Conservation (phyloP, 169 alveolate genomes). For the Plasmodium billcollinsi region DNA sequence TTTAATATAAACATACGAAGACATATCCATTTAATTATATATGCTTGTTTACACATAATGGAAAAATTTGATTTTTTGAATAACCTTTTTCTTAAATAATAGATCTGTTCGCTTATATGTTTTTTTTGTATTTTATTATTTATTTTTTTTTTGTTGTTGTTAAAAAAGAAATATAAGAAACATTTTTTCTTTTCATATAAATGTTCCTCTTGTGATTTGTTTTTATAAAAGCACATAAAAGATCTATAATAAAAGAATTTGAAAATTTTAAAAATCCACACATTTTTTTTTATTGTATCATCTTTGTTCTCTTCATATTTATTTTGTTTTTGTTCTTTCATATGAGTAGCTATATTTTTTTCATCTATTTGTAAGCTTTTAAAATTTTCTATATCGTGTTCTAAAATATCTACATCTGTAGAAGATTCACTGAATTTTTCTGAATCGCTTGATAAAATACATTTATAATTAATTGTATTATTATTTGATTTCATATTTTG, state of each 20-base stretch:
- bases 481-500: neutral
- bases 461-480: neutral
- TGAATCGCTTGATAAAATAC: constrained; percentile 12
- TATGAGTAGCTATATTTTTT: neutral
- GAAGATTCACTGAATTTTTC: constrained; percentile 67
- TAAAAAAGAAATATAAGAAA: constrained; percentile 43
- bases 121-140: neutral
- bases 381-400: constrained; percentile 20
- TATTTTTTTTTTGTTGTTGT: constrained; percentile 5
- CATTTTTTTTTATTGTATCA: neutral
- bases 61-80: constrained; percentile 15
- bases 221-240: constrained; percentile 31
- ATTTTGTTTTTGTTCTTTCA: neutral
- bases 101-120: neutral
- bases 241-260: constrained; percentile 44
- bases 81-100: constrained; percentile 17
- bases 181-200: constrained; percentile 44
- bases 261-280: constrained; percentile 64
- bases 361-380: neutral
- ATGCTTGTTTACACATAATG: constrained; percentile 49
- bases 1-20: constrained; percentile 41
- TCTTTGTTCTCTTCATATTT: constrained; percentile 1
- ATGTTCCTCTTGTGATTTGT: constrained; percentile 52
- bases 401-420: constrained; percentile 6
- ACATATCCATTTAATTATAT: constrained; percentile 40